Conservation (phyloP, 2,329 filamentous ascomycete genomes). For the Colletotrichum gigasporum region DNA sequence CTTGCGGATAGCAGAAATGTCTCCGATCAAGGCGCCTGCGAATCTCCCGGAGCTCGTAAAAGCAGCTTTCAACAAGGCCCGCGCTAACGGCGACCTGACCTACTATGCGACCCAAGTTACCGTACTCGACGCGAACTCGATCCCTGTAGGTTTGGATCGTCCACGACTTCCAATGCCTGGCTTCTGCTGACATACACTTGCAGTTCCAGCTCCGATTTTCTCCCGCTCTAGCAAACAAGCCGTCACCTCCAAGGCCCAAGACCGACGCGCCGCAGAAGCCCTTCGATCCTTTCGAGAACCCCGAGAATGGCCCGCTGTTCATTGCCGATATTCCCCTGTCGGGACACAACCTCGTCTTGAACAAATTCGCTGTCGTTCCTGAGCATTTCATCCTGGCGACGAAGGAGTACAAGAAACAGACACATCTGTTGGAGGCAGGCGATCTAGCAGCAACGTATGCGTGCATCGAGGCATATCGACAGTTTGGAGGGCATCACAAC, state of each 20-base stretch:
- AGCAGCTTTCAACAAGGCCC: constrained; percentile 58
- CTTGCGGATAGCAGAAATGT: constrained; percentile 45
- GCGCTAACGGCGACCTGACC: constrained; percentile 56
- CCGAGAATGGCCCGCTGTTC: constrained; percentile 62
- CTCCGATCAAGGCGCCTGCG: constrained; percentile 49
- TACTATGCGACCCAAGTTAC: constrained; percentile 65
- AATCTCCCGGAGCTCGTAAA: constrained; percentile 63
- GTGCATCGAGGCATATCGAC: constrained; percentile 66
- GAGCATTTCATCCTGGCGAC: constrained; percentile 80
- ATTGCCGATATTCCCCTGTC: constrained; percentile 58
- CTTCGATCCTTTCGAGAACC: constrained; percentile 73
- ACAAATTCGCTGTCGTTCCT: constrained; percentile 78
- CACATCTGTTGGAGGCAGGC: constrained; percentile 65
- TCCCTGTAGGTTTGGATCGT: constrained; percentile 47
- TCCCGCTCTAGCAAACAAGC: constrained; percentile 74
- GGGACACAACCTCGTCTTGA: constrained; percentile 72
- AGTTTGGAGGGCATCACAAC: constrained; percentile 36
- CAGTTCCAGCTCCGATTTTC: constrained; percentile 81
- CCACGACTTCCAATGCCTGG: neutral
- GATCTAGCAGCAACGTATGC: constrained; percentile 71
- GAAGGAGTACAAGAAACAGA: constrained; percentile 70
- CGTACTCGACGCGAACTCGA: constrained; percentile 52
- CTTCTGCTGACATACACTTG: neutral
- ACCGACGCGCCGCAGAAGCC: constrained; percentile 46
- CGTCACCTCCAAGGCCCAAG: constrained; percentile 56